Evolutionary conservation across 202 grass and related monocot genomes (phyloP).

Genomic region (Schoenoplectus triqueter): DNA sequence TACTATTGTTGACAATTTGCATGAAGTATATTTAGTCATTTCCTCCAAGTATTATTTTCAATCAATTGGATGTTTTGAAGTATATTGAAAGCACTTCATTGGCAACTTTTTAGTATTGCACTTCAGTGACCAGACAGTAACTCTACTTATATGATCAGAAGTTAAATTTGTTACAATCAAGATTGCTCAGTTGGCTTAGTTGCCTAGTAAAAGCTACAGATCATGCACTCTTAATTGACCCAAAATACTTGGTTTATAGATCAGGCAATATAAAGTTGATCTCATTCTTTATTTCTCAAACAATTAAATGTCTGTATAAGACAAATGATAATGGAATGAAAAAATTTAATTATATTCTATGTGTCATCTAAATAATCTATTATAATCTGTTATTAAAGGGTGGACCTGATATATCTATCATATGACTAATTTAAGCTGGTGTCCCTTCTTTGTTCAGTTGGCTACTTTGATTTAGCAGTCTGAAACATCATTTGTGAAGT

Average conservation of each 20-base stretch:
- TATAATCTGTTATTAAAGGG: background rate
- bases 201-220: slow-evolving; percentile 6
- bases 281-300: background rate
- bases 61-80: background rate
- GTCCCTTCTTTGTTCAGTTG: background rate
- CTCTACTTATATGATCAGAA: background rate
- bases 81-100: background rate
- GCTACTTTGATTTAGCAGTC: background rate
- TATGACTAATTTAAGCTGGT: background rate
- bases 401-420: background rate
- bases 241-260: background rate
- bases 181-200: background rate
- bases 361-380: background rate
- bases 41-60: background rate
- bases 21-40: background rate
- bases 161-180: slow-evolving; percentile 7
- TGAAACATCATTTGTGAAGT: background rate
- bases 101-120: background rate
- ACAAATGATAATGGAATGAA: slow-evolving; percentile 7
- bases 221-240: background rate
- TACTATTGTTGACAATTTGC: slow-evolving; percentile 15
- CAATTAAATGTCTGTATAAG: background rate
- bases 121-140: background rate
- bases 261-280: background rate
- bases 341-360: background rate